These are phyloP conservation scores for Candida xyloterini DNA, from an alignment of 805 yeast species.

Conservation along the genomic window DNA sequence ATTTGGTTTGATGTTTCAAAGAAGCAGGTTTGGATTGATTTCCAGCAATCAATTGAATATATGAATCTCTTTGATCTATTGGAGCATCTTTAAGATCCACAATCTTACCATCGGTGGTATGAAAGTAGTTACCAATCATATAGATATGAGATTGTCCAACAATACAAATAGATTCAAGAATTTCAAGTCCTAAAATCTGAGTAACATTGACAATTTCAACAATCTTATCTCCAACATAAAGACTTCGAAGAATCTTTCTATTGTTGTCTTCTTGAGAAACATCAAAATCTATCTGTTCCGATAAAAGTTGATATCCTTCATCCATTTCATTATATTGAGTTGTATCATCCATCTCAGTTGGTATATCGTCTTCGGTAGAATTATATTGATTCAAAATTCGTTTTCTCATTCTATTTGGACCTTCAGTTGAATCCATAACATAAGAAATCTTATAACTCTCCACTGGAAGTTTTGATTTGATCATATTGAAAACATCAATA, in stretches of 20 bases:
- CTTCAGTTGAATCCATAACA: conserved; percentile 67
- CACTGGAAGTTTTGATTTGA: conserved; percentile 37
- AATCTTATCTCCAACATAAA: conserved; percentile 69
- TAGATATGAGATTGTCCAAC: conserved; percentile 65
- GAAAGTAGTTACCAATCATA: conserved; percentile 67
- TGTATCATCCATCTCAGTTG: conserved; percentile 4
- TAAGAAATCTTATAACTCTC: conserved; percentile 33
- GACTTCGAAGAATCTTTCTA: conserved; percentile 66
- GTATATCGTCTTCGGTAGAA: conserved; percentile 33
- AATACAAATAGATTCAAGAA: conserved; percentile 71
- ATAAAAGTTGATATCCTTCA: conserved; percentile 38
- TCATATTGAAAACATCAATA: conserved; percentile 44
- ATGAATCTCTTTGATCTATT: conserved; percentile 58
- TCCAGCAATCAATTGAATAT: conserved; percentile 55
- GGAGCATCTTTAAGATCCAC: conserved; percentile 69
- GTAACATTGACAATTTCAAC: conserved; percentile 73
- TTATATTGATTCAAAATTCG: conserved; percentile 48
- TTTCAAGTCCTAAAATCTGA: conserved; percentile 71
- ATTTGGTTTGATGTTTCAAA: conserved; percentile 43
- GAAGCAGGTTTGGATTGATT: conserved; percentile 18
- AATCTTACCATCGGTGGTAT: conserved; percentile 49
- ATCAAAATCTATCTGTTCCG: conserved; percentile 37
- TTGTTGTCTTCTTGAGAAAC: conserved; percentile 59
- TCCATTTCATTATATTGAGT: conserved; percentile 5
- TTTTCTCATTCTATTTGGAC: conserved; percentile 63